Conservation (phyloP, 2,329 filamentous ascomycete species). For the Aureobasidium sp. region DNA sequence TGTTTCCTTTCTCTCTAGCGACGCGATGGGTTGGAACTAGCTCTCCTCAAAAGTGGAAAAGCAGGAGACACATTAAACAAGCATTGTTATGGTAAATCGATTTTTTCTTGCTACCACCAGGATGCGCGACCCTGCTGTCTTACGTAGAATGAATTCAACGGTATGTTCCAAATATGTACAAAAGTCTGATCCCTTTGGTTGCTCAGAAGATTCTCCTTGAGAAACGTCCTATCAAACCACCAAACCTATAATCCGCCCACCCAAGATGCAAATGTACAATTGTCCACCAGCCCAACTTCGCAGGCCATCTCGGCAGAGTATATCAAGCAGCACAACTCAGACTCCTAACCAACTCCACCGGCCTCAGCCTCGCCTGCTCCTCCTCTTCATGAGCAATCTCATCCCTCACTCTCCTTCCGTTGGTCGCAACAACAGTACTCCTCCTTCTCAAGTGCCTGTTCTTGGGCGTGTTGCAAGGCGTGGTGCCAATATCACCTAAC, state of each 20-base stretch:
- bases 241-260: background rate
- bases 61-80: background rate
- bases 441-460: background rate
- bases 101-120: background rate
- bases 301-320: background rate
- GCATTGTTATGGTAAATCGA: background rate
- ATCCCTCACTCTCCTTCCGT: background rate
- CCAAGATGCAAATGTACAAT: background rate
- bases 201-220: background rate
- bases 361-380: background rate
- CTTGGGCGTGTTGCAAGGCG: constrained; percentile 6
- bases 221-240: background rate
- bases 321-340: constrained; percentile 10
- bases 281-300: background rate
- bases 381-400: background rate
- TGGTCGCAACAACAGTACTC: background rate
- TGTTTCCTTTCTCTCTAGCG: background rate
- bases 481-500: background rate
- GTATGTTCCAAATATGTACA: background rate
- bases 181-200: background rate
- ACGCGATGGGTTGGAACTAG: background rate
- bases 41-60: background rate
- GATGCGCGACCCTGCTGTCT: background rate
- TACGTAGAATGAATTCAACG: background rate
- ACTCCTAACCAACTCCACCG: constrained; percentile 5